These are phyloP conservation scores for Coniochaeta sp. DNA, from an alignment of 2,329 filamentous ascomycete genomes.

Conservation along the genomic window DNA sequence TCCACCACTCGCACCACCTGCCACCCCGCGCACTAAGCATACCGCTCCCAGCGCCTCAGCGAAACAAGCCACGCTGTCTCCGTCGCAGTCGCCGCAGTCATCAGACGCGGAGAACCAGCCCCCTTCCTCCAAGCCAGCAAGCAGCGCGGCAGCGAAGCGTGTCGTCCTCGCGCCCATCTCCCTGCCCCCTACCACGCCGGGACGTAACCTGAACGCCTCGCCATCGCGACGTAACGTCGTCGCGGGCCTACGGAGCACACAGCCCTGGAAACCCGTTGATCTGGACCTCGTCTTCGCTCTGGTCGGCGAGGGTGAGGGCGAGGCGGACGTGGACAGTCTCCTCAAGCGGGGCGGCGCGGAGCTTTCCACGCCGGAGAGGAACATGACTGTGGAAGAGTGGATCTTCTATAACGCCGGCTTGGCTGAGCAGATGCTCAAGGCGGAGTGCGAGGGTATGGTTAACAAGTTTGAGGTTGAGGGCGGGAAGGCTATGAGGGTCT, in stretches of 20 bases:
- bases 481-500: slow-evolving; percentile 62
- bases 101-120: slow-evolving; percentile 77
- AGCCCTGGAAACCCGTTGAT: slow-evolving; percentile 67
- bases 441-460: slow-evolving; percentile 79
- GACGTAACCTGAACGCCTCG: slow-evolving; percentile 50
- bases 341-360: slow-evolving; percentile 45
- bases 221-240: slow-evolving; percentile 56
- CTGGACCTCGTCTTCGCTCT: slow-evolving; percentile 62
- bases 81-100: slow-evolving; percentile 63
- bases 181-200: slow-evolving; percentile 37
- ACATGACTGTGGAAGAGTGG: slow-evolving; percentile 94
- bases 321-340: slow-evolving; percentile 38
- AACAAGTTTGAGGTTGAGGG: slow-evolving; percentile 78
- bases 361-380: slow-evolving; percentile 69
- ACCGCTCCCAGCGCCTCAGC: slow-evolving; percentile 35
- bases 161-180: slow-evolving; percentile 29
- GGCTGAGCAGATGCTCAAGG: slow-evolving; percentile 71
- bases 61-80: slow-evolving; percentile 47
- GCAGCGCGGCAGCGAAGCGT: slow-evolving; percentile 30
- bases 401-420: slow-evolving; percentile 71
- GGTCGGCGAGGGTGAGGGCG: slow-evolving; percentile 11
- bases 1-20: neutral
- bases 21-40: slow-evolving; percentile 29
- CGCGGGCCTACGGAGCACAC: slow-evolving; percentile 45
- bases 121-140: slow-evolving; percentile 52